Base-by-base conservation (phyloP, 495 filamentous ascomycete species). In the Penicillium mononematosum region DNA sequence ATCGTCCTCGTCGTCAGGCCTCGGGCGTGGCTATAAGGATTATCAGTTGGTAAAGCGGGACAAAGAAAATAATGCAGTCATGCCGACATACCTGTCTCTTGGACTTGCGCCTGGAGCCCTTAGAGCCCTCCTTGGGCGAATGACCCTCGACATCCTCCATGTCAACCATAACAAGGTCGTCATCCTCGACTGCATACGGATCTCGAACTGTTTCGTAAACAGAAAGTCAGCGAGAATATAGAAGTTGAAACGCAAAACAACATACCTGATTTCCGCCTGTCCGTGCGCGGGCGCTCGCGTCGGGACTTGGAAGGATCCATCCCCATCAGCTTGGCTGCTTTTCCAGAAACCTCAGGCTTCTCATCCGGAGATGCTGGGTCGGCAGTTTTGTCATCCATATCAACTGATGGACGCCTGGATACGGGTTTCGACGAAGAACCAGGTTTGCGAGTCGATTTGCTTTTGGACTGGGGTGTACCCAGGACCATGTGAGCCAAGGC, bases 321-420 rank as follows among this genome's bases (percentile, higher is more conserved):
- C 31, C 83, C 84, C 81, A 86, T 84, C 46, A 86, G 55, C 67
- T 81, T 82, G 11, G 83, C 82, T 44, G 81, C 83, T 68, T 87
- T 88, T 34, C 75, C 75, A 29, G 75, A 63, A 39, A 81, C 65
- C 31, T 77, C 77, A 10, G 63, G 68, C 44, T 70, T 64, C 12
- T 79, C 80, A 25, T 85, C 83, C 11, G 78, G 74, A 53, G 80
- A 81, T 16, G 81, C 79, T 32, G 80, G 76, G 54, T 83, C 72
- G 17, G 70, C 77, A 58, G 58, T 62, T 24, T 66, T 58, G 24
- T 72, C 76, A 55, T 80, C 75, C 16, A 73, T 66, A 59, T 83
- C 82, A 27, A 82, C 64, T 5, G 83, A 83, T 20, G 75, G 69
- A 6, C 77, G 73, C 49, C 80, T 73, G 20, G 79, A 80, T 5